Conservation (phyloP, 2,329 filamentous ascomycete genomes). For the Colletotrichum somersetense region DNA sequence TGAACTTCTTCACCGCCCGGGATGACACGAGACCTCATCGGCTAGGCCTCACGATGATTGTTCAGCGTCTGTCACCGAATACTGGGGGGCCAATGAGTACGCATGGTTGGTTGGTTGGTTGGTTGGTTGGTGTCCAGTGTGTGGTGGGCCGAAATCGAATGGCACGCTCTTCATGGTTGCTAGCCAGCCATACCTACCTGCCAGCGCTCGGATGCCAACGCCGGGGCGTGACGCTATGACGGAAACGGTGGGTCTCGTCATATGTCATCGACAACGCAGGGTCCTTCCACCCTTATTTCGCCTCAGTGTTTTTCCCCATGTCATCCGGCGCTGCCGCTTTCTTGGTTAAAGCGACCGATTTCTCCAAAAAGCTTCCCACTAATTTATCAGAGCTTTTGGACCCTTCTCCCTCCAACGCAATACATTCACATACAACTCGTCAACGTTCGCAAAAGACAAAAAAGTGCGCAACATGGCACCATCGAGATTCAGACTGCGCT, state of each 20-base stretch:
- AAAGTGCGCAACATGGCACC: conserved; percentile 23
- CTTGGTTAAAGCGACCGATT: conserved; percentile 14
- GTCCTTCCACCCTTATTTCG: conserved; percentile 36
- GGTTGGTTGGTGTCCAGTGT: not conserved
- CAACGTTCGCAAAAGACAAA: not conserved
- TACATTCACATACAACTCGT: not conserved
- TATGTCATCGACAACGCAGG: conserved; percentile 41
- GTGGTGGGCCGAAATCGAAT: conserved; percentile 15
- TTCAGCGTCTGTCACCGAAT: conserved; percentile 21
- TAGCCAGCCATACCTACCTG: not conserved
- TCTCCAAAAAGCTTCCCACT: conserved; percentile 11
- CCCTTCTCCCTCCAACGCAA: conserved; percentile 34
- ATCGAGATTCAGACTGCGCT: conserved; percentile 43
- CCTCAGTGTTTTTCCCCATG: conserved; percentile 2
- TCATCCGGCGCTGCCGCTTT: conserved; percentile 39
- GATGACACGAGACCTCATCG: conserved; percentile 11
- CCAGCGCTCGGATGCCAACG: conserved; percentile 8
- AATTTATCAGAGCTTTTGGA: conserved; percentile 35
- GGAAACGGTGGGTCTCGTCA: conserved; percentile 31
- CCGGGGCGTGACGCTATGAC: conserved; percentile 28
- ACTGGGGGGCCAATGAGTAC: conserved; percentile 14
- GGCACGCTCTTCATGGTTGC: too few species aligned
- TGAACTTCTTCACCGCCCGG: conserved; percentile 14
- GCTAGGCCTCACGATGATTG: conserved; percentile 7
- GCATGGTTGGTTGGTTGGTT: not conserved